A percentile compares a stretch with the other conserved stretches of the same genome.
Conservation (phyloP, 257 asterid genomes). For the Lantana camara region DNA sequence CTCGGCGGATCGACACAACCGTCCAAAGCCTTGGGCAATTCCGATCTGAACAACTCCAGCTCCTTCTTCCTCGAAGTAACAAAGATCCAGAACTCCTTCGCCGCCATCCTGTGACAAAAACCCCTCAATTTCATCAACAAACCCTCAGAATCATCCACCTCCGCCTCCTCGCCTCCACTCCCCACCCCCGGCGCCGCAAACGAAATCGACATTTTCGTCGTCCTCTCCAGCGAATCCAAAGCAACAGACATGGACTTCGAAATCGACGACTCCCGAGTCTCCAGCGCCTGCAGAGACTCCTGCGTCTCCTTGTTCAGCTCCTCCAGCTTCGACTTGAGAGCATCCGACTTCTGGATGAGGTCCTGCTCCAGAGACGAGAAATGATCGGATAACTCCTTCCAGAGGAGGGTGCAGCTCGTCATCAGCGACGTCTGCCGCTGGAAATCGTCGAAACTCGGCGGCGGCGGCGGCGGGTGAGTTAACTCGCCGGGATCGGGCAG, state of each 20-base stretch:
- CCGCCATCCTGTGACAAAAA: constrained; percentile 68
- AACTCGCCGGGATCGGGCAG: constrained; percentile 95
- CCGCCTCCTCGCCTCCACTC: constrained; percentile 43
- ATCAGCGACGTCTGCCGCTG: constrained; percentile 95
- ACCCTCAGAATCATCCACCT: constrained; percentile 72
- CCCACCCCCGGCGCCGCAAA: constrained; percentile 15
- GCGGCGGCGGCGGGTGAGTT: constrained; percentile 44
- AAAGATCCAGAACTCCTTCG: constrained; percentile 71
- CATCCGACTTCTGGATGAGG: constrained; percentile 67
- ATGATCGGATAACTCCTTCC: constrained; percentile 99
- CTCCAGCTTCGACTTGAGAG: constrained; percentile 56
- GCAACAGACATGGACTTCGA: constrained; percentile 59
- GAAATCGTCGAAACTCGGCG: constrained; percentile 93
- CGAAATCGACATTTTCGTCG: constrained; percentile 39
- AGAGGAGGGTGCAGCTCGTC: constrained; percentile 98
- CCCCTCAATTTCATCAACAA: constrained; percentile 56
- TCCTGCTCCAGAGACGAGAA: constrained; percentile 86
- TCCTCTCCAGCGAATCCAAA: constrained; percentile 43
- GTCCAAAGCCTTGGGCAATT: constrained; percentile 62
- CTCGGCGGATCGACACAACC: constrained; percentile 94
- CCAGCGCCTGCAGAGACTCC: constrained; percentile 56
- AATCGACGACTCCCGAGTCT: constrained; percentile 73
- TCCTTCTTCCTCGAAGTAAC: constrained; percentile 78
- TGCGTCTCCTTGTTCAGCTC: constrained; percentile 58
- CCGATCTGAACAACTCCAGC: constrained; percentile 61